Conservation (phyloP, 179 eudicot genomes). For the Beta lomatogona region DNA sequence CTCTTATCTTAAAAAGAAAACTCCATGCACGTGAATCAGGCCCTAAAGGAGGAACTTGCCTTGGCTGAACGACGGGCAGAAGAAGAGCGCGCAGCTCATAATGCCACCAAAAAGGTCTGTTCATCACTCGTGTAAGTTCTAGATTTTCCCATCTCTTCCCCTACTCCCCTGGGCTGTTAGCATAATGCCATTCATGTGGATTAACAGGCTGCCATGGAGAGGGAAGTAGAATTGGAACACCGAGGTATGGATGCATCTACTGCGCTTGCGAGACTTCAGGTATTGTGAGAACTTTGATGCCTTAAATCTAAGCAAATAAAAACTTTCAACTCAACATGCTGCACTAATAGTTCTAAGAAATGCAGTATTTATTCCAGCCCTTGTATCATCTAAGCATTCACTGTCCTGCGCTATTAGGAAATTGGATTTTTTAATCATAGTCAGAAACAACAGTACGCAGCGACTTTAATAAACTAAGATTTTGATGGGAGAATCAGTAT, state of each 20-base stretch:
- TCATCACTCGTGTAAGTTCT: constrained; percentile 10
- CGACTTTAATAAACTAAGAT: background rate
- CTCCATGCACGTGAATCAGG: constrained; percentile 46
- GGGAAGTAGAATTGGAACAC: constrained; percentile 97
- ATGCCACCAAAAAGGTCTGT: constrained; percentile 83
- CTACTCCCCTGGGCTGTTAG: constrained; percentile 6
- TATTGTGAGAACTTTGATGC: constrained; percentile 25
- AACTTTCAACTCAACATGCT: background rate
- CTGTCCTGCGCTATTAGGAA: background rate
- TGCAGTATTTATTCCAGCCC: background rate
- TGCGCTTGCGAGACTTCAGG: constrained; percentile 94
- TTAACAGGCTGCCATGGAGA: constrained; percentile 91
- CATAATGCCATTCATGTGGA: constrained; percentile 8
- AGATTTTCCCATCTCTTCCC: background rate
- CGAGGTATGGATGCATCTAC: constrained; percentile 91
- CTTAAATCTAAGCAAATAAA: background rate
- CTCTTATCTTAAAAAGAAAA: background rate
- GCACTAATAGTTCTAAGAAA: background rate
- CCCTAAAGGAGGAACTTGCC: constrained; percentile 89
- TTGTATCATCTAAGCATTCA: background rate
- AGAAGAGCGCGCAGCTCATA: constrained; percentile 96
- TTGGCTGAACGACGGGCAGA: constrained; percentile 92
- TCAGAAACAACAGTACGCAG: background rate
- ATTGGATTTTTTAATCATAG: background rate
- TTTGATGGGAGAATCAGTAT: background rate